Conservation (phyloP, 768 basidiomycete species). For the Tremella mesenterica region DNA sequence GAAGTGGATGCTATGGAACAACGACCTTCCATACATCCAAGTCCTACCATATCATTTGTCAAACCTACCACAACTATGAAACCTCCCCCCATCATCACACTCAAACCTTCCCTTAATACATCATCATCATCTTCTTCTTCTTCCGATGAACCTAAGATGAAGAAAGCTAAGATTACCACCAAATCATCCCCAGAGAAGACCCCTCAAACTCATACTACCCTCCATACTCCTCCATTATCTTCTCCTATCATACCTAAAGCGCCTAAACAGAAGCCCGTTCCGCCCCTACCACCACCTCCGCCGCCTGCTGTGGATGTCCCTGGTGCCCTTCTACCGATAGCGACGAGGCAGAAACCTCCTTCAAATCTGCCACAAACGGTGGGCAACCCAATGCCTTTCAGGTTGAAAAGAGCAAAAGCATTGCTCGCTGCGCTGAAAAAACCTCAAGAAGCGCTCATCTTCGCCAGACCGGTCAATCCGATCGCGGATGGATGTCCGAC, state of each 20-base stretch:
- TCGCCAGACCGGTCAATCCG: slow-evolving; percentile 75
- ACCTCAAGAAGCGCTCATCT: slow-evolving; percentile 42
- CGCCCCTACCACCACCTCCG: not conserved
- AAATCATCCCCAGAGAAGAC: not conserved
- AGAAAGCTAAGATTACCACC: slow-evolving; percentile 56
- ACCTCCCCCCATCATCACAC: no score
- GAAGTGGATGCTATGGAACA: slow-evolving; percentile 43
- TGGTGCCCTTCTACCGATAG: not conserved
- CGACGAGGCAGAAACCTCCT: slow-evolving; percentile 6
- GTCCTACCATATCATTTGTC: not conserved
- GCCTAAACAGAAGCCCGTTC: not conserved
- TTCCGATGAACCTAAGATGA: slow-evolving; percentile 38
- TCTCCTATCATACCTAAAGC: not conserved
- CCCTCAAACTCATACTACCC: slow-evolving; percentile 28
- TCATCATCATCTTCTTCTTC: no score
- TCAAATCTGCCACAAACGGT: slow-evolving; percentile 17
- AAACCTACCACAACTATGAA: not conserved
- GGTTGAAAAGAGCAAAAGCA: slow-evolving; percentile 23
- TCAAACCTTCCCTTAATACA: no score
- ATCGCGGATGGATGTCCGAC: slow-evolving; percentile 77
- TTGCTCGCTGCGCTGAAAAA: slow-evolving; percentile 19
- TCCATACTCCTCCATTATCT: not conserved
- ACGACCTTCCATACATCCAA: not conserved
- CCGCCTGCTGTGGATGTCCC: not conserved
- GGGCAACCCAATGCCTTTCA: slow-evolving; percentile 18